phyloP scores from a whole-genome alignment of 305 asterid species.

The Petunia hybrid region DNA sequence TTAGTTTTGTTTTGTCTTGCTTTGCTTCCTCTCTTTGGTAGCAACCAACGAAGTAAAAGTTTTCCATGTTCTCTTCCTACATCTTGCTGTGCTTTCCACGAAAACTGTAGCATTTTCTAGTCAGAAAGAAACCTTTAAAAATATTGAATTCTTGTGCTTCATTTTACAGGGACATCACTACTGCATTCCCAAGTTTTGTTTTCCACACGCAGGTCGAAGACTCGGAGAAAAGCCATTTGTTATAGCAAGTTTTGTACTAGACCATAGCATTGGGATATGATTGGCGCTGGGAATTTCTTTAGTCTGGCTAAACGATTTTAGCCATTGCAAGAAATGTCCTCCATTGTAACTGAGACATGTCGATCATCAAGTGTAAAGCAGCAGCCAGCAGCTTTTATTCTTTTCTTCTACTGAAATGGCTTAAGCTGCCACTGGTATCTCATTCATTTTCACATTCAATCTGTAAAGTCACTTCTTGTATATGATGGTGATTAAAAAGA shows the following conservation, averaged over 20 bases:
- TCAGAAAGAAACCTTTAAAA: background rate
- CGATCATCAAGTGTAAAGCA: slow-evolving; percentile 4
- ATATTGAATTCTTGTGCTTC: background rate
- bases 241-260: background rate
- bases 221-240: background rate
- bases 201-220: slow-evolving; percentile 78
- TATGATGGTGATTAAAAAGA: slow-evolving; percentile 4
- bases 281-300: background rate
- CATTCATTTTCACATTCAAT: slow-evolving; percentile 19
- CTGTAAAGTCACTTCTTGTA: background rate
- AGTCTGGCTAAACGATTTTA: background rate
- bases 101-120: background rate
- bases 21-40: background rate
- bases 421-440: background rate
- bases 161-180: slow-evolving; percentile 65
- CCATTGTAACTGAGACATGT: background rate
- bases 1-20: background rate
- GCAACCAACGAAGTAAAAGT: background rate
- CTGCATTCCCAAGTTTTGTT: slow-evolving; percentile 78
- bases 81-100: background rate
- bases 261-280: background rate
- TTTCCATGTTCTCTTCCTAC: slow-evolving; percentile 6
- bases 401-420: background rate
- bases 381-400: slow-evolving; percentile 21
- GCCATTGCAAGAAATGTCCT: slow-evolving; percentile 8